phyloP scores from a whole-genome alignment of 2,329 filamentous ascomycete genomes.

The Coniella vitis region DNA sequence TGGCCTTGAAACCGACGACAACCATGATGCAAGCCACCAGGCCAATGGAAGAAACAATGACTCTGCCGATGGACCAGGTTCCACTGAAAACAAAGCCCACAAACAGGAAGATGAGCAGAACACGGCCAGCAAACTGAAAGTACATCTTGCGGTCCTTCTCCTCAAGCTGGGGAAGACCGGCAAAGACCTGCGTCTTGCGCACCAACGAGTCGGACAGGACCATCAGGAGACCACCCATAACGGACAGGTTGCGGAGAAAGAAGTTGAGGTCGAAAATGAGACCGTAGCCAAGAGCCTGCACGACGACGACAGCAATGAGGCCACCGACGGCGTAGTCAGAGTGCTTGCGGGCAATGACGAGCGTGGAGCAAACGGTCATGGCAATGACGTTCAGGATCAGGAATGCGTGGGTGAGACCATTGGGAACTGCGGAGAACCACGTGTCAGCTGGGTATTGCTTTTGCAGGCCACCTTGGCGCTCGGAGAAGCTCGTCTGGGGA shows the following conservation, averaged over 20 bases:
- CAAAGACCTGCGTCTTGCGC: constrained; percentile 93
- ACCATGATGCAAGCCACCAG: constrained; percentile 96
- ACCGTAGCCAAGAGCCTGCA: constrained; percentile 92
- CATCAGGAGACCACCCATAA: constrained; percentile 96
- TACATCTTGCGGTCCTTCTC: constrained; percentile 99
- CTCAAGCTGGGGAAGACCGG: constrained; percentile 85
- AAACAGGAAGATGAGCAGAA: constrained; percentile 96
- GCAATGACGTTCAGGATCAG: constrained; percentile 82
- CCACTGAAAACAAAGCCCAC: constrained; percentile 94
- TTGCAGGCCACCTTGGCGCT: not conserved
- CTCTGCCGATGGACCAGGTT: constrained; percentile 82
- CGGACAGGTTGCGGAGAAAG: constrained; percentile 96
- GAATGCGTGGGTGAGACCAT: constrained; percentile 85
- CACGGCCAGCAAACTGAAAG: constrained; percentile 93
- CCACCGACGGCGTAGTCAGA: constrained; percentile 89
- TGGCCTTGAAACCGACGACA: constrained; percentile 98
- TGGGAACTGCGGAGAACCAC: constrained; percentile 57
- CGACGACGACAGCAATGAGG: constrained; percentile 83
- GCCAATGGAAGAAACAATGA: constrained; percentile 77
- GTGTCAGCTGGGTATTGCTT: constrained; percentile 1
- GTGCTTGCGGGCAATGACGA: constrained; percentile 89
- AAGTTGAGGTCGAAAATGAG: constrained; percentile 99
- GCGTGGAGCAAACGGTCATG: constrained; percentile 73
- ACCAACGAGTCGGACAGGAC: constrained; percentile 97
- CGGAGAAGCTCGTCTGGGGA: not conserved